Base-by-base conservation (phyloP, 139 green algal genomes). In the Prasinococcaceae sp. region DNA sequence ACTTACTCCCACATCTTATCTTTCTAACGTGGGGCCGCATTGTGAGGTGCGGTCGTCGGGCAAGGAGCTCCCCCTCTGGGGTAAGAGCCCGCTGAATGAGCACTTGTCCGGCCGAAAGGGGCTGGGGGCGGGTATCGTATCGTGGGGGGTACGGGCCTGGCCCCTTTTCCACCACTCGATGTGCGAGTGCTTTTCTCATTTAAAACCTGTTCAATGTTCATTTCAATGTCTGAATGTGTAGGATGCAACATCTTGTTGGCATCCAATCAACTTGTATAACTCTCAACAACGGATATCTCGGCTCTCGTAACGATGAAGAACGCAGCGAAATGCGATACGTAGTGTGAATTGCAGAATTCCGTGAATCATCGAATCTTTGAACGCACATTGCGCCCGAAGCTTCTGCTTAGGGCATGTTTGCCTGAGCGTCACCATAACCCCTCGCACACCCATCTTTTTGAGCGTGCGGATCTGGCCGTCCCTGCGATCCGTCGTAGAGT, bases 261-360 rank as follows among this genome's bases (percentile, higher is more conserved):
- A 53, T n/a, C n/a, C 12, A 38, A 39, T 41, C 66, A 74, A 36
- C 39, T 61, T 61, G 73, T 54, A 83, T 72, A 87, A 87, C 79
- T 84, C 76, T 85, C 75, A 84, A 84, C 78, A 84, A 85, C 70
- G 69, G 74, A 83, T 84, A 79, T 80, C 79, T 87, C 79, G 79
- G 75, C 78, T 87, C 77, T 73, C 61, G 70, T 70, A 84, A 78
- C 77, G 79, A 90, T 87, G 80, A 90, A 90, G 81, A 86, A 86
- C 81, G 81, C 78, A 85, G 81, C 79, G 79, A 86, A 86, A 84
- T 90, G 78, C 81, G 81, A 90, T 85, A 90, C 72, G 74, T 90
- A 84, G 69, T 86, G 81, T 83, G 81, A 90, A 90, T 90, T 90
- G 81, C 79, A 86, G 77, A 84, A 83, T 83, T 80, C 66, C 73